Evolutionary conservation across 495 filamentous ascomycete genomes (phyloP).

Genomic region (Daldinia vernicosa): DNA sequence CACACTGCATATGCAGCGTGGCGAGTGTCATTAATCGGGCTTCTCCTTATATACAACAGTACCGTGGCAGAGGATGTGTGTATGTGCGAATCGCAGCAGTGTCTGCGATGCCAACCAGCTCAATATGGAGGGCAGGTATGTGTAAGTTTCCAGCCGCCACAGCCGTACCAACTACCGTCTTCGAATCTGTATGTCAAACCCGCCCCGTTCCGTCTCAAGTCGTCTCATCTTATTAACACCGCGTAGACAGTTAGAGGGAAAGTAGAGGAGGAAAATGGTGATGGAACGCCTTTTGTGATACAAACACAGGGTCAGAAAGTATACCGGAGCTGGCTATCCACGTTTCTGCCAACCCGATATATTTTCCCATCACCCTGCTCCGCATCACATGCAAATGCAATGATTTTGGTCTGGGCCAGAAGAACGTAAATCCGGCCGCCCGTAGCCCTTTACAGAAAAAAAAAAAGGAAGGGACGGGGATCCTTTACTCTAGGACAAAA

Average conservation of each 20-base stretch:
- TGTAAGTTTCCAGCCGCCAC: slow-evolving; percentile 4
- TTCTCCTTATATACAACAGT: slow-evolving; percentile 38
- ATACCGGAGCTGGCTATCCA: not conserved
- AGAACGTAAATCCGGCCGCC: slow-evolving; percentile 29
- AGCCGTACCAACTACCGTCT: slow-evolving; percentile 15
- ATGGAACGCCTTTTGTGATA: slow-evolving; percentile 39
- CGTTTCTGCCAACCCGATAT: not conserved
- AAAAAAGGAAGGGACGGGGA: slow-evolving; percentile 1
- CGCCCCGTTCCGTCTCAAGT: slow-evolving; percentile 8
- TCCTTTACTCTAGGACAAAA: slow-evolving; percentile 38
- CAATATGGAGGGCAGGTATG: not conserved
- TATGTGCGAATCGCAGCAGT: not conserved
- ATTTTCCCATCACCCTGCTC: slow-evolving; percentile 14
- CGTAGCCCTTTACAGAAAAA: slow-evolving; percentile 18
- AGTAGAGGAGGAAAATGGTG: slow-evolving; percentile 5
- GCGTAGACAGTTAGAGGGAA: slow-evolving; percentile 14
- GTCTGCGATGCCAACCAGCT: not conserved
- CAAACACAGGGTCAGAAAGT: slow-evolving; percentile 12
- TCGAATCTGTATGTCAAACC: slow-evolving; percentile 4
- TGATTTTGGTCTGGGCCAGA: slow-evolving; percentile 34
- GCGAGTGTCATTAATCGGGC: slow-evolving; percentile 35
- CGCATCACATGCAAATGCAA: slow-evolving; percentile 42
- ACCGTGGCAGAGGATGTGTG: slow-evolving; percentile 18
- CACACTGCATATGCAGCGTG: slow-evolving; percentile 14
- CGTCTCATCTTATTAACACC: slow-evolving; percentile 30